These are phyloP conservation scores for Aspergillus carlsbadensis DNA, from an alignment of 495 filamentous ascomycete species.

Conservation along the genomic window DNA sequence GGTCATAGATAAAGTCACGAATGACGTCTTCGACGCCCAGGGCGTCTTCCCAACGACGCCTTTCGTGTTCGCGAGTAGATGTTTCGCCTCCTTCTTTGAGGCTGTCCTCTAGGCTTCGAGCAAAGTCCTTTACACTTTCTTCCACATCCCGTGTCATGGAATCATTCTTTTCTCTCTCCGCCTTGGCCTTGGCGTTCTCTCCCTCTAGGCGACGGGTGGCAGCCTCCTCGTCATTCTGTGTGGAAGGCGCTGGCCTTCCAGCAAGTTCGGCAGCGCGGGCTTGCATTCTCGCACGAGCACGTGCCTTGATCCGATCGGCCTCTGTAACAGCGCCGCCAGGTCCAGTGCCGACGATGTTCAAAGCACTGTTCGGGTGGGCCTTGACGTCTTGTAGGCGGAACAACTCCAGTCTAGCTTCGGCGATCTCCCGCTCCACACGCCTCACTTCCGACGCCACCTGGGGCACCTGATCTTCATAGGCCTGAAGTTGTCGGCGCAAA, in stretches of 20 bases:
- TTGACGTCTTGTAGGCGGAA: constrained; percentile 94
- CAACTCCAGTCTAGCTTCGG: constrained; percentile 87
- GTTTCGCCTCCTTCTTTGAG: constrained; percentile 79
- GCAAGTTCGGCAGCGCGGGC: constrained; percentile 90
- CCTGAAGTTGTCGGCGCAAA: constrained; percentile 84
- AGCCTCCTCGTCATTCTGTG: constrained; percentile 68
- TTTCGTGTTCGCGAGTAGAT: constrained; percentile 78
- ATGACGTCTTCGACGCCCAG: constrained; percentile 95
- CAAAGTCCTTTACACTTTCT: constrained; percentile 91
- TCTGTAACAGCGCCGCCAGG: constrained; percentile 91
- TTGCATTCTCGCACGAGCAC: constrained; percentile 97
- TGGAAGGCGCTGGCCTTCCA: constrained; percentile 66
- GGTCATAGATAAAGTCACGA: constrained; percentile 94
- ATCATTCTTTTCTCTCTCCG: constrained; percentile 90
- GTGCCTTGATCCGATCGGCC: constrained; percentile 88
- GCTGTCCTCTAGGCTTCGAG: constrained; percentile 76
- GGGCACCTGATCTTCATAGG: constrained; percentile 83
- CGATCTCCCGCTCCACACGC: constrained; percentile 86
- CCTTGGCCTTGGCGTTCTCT: constrained; percentile 75
- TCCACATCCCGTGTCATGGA: constrained; percentile 96
- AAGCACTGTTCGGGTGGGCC: constrained; percentile 77
- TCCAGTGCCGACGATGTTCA: constrained; percentile 88
- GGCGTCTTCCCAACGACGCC: constrained; percentile 92
- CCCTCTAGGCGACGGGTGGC: constrained; percentile 80
- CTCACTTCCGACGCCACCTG: constrained; percentile 90